Conservation (phyloP, 2,329 filamentous ascomycete genomes). For the Penicillium sp. region DNA sequence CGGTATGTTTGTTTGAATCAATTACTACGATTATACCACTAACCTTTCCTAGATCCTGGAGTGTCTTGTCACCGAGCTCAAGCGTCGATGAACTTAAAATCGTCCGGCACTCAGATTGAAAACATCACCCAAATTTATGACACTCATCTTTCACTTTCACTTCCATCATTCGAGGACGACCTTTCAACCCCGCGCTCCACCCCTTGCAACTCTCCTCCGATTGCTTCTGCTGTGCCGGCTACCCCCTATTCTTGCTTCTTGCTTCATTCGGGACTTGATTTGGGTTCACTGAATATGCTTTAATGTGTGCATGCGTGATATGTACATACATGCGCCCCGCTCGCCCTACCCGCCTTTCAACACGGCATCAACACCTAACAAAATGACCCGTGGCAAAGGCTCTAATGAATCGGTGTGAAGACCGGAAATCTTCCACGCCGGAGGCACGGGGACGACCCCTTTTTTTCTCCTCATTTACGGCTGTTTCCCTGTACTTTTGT, state of each 20-base stretch:
- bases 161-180: slow-evolving; percentile 9
- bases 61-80: slow-evolving; percentile 39
- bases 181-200: slow-evolving; percentile 13
- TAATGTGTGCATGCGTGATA: slow-evolving; percentile 16
- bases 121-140: slow-evolving; percentile 17
- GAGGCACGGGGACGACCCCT: slow-evolving; percentile 10
- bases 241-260: slow-evolving; percentile 8
- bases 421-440: slow-evolving; percentile 3
- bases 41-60: slow-evolving; percentile 35
- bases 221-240: slow-evolving; percentile 13
- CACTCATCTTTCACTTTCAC: slow-evolving; percentile 14
- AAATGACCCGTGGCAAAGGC: slow-evolving; percentile 1
- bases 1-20: slow-evolving; percentile 42
- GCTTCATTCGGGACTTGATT: slow-evolving; percentile 9
- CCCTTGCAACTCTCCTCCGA: slow-evolving; percentile 6
- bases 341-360: slow-evolving; percentile 14
- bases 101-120: slow-evolving; percentile 4
- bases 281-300: slow-evolving; percentile 4
- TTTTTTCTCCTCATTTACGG: slow-evolving; percentile 15
- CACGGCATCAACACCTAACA: slow-evolving; percentile 8
- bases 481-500: slow-evolving; percentile 18
- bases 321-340: slow-evolving; percentile 11
- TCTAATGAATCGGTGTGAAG: slow-evolving; percentile 5
- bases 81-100: slow-evolving; percentile 28
- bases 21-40: slow-evolving; percentile 11